Base-by-base conservation (phyloP, 2,329 filamentous ascomycete species). In the Fusarium abutilonis region DNA sequence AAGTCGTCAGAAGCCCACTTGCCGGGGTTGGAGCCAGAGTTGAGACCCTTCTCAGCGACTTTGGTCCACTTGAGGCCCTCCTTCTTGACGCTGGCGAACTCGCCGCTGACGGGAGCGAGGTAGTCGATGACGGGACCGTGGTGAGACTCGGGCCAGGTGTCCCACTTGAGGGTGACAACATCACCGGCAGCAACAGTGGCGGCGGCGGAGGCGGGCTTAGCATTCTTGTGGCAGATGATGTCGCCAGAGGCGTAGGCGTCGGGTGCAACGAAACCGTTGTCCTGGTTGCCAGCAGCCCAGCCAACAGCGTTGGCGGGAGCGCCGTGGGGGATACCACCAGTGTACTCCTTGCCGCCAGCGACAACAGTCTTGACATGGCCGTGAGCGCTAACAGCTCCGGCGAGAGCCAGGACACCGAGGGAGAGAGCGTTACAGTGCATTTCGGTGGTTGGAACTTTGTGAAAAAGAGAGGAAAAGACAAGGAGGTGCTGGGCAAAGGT, bases 81-180 rank as follows among this genome's bases (percentile, higher is more conserved):
- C 75, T 85, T 83, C 74, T 82, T 80, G 50, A 82, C 80, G 7
- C 75, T 75, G 19, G 79, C 74, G 70, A 83, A 87, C 70, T 86
- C 82, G 26, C 79, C 81, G 17, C 57, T 60, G 43, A 80, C 77
- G 63, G 80, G 78, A 55, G 86, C 86, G 34, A 88, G 75, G 77
- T 88, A 88, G 71, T 82, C 82, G 64, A 87, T 79, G 64, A 88
- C 79, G 15, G 86, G 86, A 3, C 86, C 86, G 63, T 87, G 80
- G 77, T 91, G 82, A 51, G 80, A 82, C 9, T 82, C 78, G n/a
- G 88, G 87, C 88, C 88, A 91, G 14, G 78, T 77, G 55, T 80
- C 84, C 88, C 88, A 90, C 67, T 85, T 80, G 32, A 90, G 75
- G 56, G 83, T 77, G 64, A 90, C 72, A 9, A 78, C 79, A 62